Percentiles rank a stretch among this genome's conserved stretches.
These are phyloP conservation scores for Phyllosticta paracitricarpa DNA, from an alignment of 2,329 filamentous ascomycete genomes.

Conservation along the genomic window DNA sequence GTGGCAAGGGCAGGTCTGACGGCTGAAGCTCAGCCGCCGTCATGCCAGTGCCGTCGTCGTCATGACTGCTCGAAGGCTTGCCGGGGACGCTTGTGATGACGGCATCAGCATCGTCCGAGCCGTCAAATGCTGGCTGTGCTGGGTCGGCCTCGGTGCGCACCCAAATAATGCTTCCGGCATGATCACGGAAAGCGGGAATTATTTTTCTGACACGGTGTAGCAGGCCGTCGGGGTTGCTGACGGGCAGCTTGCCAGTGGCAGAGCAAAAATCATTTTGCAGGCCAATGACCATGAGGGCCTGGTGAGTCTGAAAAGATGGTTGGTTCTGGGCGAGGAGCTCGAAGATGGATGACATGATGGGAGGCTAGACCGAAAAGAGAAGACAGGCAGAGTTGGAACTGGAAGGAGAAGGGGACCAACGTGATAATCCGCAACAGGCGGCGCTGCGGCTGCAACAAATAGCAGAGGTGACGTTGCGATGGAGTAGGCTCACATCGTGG, in stretches of 20 bases:
- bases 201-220: conserved; percentile 57
- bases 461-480: background rate
- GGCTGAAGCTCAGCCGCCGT: conserved; percentile 11
- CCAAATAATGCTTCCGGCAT: conserved; percentile 67
- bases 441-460: background rate
- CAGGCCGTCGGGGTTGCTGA: conserved; percentile 54
- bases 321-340: conserved; percentile 36
- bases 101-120: conserved; percentile 35
- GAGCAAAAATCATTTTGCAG: conserved; percentile 84
- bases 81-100: conserved; percentile 31
- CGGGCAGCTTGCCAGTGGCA: conserved; percentile 55
- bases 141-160: conserved; percentile 64
- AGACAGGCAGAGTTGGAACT: background rate
- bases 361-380: background rate
- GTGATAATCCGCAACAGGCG: background rate
- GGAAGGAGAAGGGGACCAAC: background rate
- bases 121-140: conserved; percentile 46
- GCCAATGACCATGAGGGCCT: conserved; percentile 73
- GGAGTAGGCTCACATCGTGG: background rate
- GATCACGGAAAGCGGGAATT: conserved; percentile 60
- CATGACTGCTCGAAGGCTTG: conserved; percentile 22
- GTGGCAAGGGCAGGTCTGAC: conserved; percentile 24
- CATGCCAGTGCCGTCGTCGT: conserved; percentile 17
- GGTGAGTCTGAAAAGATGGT: conserved; percentile 47
- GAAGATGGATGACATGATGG: conserved; percentile 31